Conservation (phyloP, 1,139 yeast species). For the Meyerozyma athensensis region DNA sequence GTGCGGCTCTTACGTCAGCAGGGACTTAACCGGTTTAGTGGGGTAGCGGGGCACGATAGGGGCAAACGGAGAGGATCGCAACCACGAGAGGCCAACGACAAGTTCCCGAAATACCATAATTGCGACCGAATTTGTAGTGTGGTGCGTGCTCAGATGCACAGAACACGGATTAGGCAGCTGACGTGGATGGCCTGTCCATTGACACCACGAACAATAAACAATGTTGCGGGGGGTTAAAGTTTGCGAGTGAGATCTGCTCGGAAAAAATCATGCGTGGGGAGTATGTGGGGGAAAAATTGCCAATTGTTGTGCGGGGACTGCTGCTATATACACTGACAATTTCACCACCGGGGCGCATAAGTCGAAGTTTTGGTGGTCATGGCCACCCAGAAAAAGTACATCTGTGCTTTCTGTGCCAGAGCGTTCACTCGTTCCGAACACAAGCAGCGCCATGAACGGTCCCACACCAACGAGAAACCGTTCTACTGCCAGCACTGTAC, state of each 20-base stretch:
- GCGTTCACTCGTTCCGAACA: slow-evolving; percentile 82
- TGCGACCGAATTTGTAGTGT: no score
- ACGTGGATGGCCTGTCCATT: no score
- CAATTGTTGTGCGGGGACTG: slow-evolving; percentile 1
- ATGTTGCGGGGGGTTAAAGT: no score
- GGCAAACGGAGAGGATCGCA: no score
- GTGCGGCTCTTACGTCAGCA: no score
- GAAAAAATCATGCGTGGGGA: slow-evolving; percentile 1
- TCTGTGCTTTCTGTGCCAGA: slow-evolving; percentile 76
- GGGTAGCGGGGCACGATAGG: no score
- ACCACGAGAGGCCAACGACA: no score
- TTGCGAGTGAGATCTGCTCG: slow-evolving; percentile 1
- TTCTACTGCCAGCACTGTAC: slow-evolving; percentile 71
- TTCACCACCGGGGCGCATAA: neutral
- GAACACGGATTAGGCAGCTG: no score
- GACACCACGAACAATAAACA: no score
- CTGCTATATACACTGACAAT: neutral
- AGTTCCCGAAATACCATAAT: no score
- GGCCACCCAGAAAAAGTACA: slow-evolving; percentile 57
- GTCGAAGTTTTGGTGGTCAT: slow-evolving; percentile 14
- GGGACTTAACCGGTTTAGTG: no score
- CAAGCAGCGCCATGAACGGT: slow-evolving; percentile 75
- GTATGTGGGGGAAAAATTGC: slow-evolving; percentile 1
- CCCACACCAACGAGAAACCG: slow-evolving; percentile 81
- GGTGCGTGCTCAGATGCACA: no score